A percentile compares a stretch with the other conserved stretches of the same genome.
Evolutionary conservation across 139 green algal genomes (phyloP).

Genomic region (Micractinium conductrix): DNA sequence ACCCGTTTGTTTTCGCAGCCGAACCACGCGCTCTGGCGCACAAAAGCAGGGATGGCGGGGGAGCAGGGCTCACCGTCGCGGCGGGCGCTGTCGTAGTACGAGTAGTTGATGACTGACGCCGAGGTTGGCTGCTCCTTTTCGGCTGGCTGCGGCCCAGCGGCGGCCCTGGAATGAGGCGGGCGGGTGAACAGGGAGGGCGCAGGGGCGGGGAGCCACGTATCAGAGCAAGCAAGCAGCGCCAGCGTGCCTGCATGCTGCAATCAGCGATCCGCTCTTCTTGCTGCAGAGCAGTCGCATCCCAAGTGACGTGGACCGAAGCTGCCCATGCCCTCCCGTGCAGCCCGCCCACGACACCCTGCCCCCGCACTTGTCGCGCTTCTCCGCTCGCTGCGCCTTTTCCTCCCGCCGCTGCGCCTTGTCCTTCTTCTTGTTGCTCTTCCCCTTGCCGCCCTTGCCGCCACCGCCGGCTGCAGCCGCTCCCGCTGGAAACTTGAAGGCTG

Average conservation of each 20-base stretch:
- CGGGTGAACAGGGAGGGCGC: not conserved
- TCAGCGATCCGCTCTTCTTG: not conserved
- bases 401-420: conserved; percentile 17
- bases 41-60: too few relatives aligned
- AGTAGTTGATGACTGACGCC: conserved; percentile 26
- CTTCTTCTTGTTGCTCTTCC: conserved; percentile 27
- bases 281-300: not conserved
- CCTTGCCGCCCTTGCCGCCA: not conserved
- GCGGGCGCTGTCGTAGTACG: not conserved
- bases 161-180: not conserved
- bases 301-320: not conserved
- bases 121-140: conserved; percentile 5
- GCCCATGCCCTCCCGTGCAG: not conserved
- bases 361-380: conserved; percentile 23
- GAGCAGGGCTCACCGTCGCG: too few relatives aligned
- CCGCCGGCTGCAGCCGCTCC: not conserved
- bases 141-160: conserved; percentile 1
- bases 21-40: too few relatives aligned
- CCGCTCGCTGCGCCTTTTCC: conserved; percentile 28
- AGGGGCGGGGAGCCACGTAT: not conserved
- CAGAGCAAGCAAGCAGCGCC: not conserved
- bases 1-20: too few relatives aligned
- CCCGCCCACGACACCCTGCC: not conserved
- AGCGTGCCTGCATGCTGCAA: not conserved
- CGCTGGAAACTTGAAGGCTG: conserved; percentile 19